Base-by-base conservation (phyloP, 1,139 yeast species). In the Nematodospora anomalae region DNA sequence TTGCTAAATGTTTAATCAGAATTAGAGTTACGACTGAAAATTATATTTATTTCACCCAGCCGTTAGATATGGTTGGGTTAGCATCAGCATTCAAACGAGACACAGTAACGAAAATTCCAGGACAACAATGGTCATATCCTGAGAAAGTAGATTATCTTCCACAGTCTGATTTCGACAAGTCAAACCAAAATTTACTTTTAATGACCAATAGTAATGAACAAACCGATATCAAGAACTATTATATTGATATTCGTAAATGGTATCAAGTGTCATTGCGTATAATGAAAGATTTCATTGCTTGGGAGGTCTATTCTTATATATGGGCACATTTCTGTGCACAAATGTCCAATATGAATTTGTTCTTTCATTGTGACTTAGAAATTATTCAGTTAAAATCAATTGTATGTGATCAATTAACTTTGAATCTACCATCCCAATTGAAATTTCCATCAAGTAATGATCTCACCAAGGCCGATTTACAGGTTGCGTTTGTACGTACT, bases 251-350 rank as follows among this genome's bases (percentile, higher is more conserved):
- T 13, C 56, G 71, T 4, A 50, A 56, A 12, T 80, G 88, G 84
- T 58, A 83, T 6, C 56, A 67, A 2, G 47, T 78, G 10, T 76
- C 81, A 2, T 56, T 75, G 12, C 60, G 63, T 10, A 64, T 83
- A 0, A 56, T 83, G 50, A 72, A 70, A n/a, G 62, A 67, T 10
- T 83, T 81, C 28, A 64, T 75, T 15, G 72, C 76, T 40, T 85
- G 92, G 90, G 92, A 83, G 43, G 57, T 80, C 1, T 86, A 80
- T 52, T 78, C 89, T 0, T 83, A 70, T 50, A 58, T 80, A 1
- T 67, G 85, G 69, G 78, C 84, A 0, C 89, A 83, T 55, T 69
- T 84, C 40, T 80, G 88, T 47, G 75, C 86, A 0, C 96, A 87
- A 52, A 54, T 88, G 24, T 68, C 89, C 3, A 83, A 83, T 48